phyloP scores from a whole-genome alignment of 2,329 filamentous ascomycete species.

The Annulohypoxylon truncatum region DNA sequence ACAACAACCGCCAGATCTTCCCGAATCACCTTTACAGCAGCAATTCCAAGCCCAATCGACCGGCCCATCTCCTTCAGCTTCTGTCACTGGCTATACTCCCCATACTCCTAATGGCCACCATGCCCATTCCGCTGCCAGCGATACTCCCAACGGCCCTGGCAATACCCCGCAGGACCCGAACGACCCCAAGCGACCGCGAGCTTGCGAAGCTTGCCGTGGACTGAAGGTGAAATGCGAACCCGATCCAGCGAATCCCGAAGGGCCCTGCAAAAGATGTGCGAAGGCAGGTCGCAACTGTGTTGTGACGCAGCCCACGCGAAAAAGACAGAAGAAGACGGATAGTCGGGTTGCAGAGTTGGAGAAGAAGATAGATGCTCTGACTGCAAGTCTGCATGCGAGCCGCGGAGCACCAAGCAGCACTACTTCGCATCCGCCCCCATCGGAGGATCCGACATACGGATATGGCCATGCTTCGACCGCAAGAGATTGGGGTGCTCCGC shows the following conservation, averaged over 20 bases:
- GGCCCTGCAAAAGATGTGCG: slow-evolving; percentile 78
- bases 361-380: slow-evolving; percentile 91
- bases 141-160: slow-evolving; percentile 34
- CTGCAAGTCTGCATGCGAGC: slow-evolving; percentile 77
- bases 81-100: slow-evolving; percentile 37
- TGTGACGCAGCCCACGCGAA: slow-evolving; percentile 78
- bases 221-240: slow-evolving; percentile 89
- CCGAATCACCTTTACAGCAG: slow-evolving; percentile 35
- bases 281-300: slow-evolving; percentile 84
- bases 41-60: slow-evolving; percentile 31
- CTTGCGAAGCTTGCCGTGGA: slow-evolving; percentile 80
- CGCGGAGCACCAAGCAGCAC: slow-evolving; percentile 40
- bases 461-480: slow-evolving; percentile 19
- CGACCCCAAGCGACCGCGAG: slow-evolving; percentile 75
- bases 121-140: slow-evolving; percentile 26
- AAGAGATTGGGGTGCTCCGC: slow-evolving; percentile 44
- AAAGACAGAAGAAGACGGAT: slow-evolving; percentile 92
- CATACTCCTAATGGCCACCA: slow-evolving; percentile 40
- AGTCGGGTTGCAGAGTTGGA: slow-evolving; percentile 89
- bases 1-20: slow-evolving; percentile 10
- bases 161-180: slow-evolving; percentile 47
- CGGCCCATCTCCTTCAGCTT: slow-evolving; percentile 33
- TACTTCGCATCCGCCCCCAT: slow-evolving; percentile 20
- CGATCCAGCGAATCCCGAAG: slow-evolving; percentile 69
- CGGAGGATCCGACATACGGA: slow-evolving; percentile 39